phyloP scores from a whole-genome alignment of 352 stramenopile species.

The Globisporangium nunn region DNA sequence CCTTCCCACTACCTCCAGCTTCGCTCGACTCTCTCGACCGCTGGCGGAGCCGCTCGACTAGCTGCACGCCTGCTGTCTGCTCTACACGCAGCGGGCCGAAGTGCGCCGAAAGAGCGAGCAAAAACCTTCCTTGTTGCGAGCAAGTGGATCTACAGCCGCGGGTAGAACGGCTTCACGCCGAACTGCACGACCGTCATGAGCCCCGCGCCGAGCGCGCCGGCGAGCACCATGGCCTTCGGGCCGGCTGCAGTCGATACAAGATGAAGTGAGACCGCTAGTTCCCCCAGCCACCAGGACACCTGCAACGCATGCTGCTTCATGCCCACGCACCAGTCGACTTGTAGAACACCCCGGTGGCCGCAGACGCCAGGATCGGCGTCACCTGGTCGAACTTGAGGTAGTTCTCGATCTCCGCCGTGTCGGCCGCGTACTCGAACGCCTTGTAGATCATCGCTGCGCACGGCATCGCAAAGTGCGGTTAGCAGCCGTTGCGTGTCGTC shows the following conservation, averaged over 20 bases:
- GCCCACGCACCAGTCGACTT: constrained; percentile 55
- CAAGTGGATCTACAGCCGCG: constrained; percentile 44
- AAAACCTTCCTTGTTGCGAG: too few species aligned
- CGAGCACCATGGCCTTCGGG: constrained; percentile 77
- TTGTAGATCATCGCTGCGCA: constrained; percentile 83
- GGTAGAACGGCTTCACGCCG: constrained; percentile 80
- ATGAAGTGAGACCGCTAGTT: too few species aligned
- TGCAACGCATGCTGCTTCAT: background rate
- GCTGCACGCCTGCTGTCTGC: background rate
- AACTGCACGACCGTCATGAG: constrained; percentile 85
- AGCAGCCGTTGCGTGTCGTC: too few species aligned
- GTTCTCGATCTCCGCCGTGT: constrained; percentile 77
- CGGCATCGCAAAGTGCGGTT: too few species aligned
- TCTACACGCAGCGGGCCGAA: too few species aligned
- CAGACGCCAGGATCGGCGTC: constrained; percentile 75
- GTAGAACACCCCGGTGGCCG: constrained; percentile 80
- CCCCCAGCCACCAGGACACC: too few species aligned
- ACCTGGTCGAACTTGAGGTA: constrained; percentile 81
- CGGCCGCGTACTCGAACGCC: constrained; percentile 73
- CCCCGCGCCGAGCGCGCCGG: constrained; percentile 65
- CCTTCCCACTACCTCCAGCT: background rate
- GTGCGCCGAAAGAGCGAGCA: too few species aligned
- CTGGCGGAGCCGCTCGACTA: too few species aligned
- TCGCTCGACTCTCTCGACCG: background rate
- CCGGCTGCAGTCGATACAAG: constrained; percentile 23